Evolutionary conservation across 768 basidiomycete species (phyloP).

Genomic region (Zangia roseola): DNA sequence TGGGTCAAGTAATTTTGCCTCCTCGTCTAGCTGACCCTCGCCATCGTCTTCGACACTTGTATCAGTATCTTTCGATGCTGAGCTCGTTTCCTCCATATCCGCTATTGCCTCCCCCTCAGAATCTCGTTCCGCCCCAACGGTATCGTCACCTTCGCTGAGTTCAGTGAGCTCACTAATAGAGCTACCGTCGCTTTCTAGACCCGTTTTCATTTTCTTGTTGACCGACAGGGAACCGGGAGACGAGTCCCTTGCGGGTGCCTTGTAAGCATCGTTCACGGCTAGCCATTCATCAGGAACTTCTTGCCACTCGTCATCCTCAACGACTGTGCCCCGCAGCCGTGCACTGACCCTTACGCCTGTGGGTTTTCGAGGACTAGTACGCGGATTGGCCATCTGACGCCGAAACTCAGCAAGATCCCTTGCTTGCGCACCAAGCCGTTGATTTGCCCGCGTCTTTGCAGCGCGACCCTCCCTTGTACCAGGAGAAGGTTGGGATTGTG

Average conservation of each 20-base stretch:
- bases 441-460: slow-evolving; percentile 71
- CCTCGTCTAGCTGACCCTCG: slow-evolving; percentile 4
- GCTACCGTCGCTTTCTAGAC: slow-evolving; percentile 60
- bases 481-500: slow-evolving; percentile 17
- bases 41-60: slow-evolving; percentile 4
- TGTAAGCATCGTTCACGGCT: slow-evolving; percentile 17
- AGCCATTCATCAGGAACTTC: slow-evolving; percentile 76
- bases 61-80: background rate
- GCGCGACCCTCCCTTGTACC: slow-evolving; percentile 53
- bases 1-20: background rate
- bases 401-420: slow-evolving; percentile 65
- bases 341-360: slow-evolving; percentile 66
- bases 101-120: background rate
- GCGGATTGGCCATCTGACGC: slow-evolving; percentile 37
- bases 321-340: slow-evolving; percentile 53
- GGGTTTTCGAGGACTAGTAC: slow-evolving; percentile 26
- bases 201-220: slow-evolving; percentile 40
- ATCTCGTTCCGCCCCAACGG: slow-evolving; percentile 17
- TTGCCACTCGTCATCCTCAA: slow-evolving; percentile 72
- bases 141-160: slow-evolving; percentile 49
- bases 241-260: slow-evolving; percentile 12
- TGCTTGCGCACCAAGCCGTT: slow-evolving; percentile 65
- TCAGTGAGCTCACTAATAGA: slow-evolving; percentile 77
- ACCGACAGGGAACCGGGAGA: slow-evolving; percentile 5
- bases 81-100: slow-evolving; percentile 2